Base-by-base conservation (phyloP, 2,329 filamentous ascomycete genomes). In the Ophiostoma perfectum region DNA sequence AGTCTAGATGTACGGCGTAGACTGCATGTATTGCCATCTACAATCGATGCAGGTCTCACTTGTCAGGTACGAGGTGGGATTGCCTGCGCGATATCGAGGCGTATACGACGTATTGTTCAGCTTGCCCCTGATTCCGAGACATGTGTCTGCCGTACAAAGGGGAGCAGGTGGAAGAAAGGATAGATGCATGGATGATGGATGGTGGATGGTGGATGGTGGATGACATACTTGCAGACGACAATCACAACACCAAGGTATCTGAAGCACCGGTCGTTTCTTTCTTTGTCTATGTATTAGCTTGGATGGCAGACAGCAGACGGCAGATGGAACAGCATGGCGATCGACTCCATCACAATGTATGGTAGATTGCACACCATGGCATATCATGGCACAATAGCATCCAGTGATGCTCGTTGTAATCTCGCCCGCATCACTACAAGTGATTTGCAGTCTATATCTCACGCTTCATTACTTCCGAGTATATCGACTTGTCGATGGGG, bases 381-480 rank as follows among this genome's bases (percentile, higher is more conserved):
- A 27, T 27, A 27, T 27, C 27, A 27, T 27, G 27, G 27, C 27
- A 27, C 27, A 27, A 2, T 27, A 2, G 27, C 27, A 27, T 27
- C 27, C 27, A 27, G 27, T 27, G 27, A 27, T 27, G 27, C 27
- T 27, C 27, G 27, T 27, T 27, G 27, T 27, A 27, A 27, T 27
- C 27, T 27, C 27, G 27, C 27, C 27, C 27, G 27, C 27, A 2
- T 27, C 27, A 27, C 27, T 27, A 27, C 27, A 18, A 55, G 49
- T 55, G 49, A 55, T 55, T 27, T 8, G 27, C 49, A 55, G 27
- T 27, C 27, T 27, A 27, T 9, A 16, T 5, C 8, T 18, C 12
- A 55, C 18, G 49, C n/a, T 55, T 27, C n/a, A 55, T 55, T 55
- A 18, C 49, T 55, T 55, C 49, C 49, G 49, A 27, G n/a, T 27